Evolutionary conservation across 1,284 basidiomycete genomes (phyloP).

Genomic region (Marasmius tenuissimus): DNA sequence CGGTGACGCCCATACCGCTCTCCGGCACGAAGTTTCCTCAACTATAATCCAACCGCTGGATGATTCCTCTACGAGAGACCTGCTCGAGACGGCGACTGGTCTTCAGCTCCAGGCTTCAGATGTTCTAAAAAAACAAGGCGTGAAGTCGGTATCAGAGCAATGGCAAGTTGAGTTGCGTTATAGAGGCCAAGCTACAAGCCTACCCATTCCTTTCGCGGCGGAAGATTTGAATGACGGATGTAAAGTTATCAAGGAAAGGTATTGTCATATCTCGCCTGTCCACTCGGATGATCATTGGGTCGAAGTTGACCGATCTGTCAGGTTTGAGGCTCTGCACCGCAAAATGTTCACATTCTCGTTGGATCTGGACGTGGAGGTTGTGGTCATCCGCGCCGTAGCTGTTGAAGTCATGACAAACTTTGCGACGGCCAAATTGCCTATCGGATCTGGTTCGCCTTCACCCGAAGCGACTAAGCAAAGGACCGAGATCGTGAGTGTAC

Average conservation of each 20-base stretch:
- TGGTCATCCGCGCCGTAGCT: slow-evolving; percentile 24
- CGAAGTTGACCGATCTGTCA: background rate
- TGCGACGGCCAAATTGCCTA: slow-evolving; percentile 15
- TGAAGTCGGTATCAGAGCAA: slow-evolving; percentile 14
- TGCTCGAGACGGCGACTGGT: slow-evolving; percentile 16
- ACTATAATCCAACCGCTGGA: slow-evolving; percentile 22
- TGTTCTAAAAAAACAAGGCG: slow-evolving; percentile 24
- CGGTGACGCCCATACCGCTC: slow-evolving; percentile 26
- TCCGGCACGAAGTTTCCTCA: slow-evolving; percentile 23
- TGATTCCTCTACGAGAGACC: slow-evolving; percentile 18
- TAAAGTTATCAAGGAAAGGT: slow-evolving; percentile 11
- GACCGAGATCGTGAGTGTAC: slow-evolving; percentile 13
- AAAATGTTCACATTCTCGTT: slow-evolving; percentile 29
- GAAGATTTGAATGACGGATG: slow-evolving; percentile 20
- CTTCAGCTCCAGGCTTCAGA: slow-evolving; percentile 20
- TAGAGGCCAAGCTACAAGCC: slow-evolving; percentile 26
- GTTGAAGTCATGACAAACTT: slow-evolving; percentile 20
- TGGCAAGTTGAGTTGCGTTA: slow-evolving; percentile 29
- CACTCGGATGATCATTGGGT: too few species aligned
- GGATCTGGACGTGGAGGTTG: slow-evolving; percentile 27
- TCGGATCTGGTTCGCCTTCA: slow-evolving; percentile 14
- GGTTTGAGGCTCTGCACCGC: slow-evolving; percentile 24
- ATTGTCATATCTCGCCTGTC: background rate
- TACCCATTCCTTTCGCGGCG: slow-evolving; percentile 23
- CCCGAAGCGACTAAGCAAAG: slow-evolving; percentile 9